These are phyloP conservation scores for Tolypocladium tropicale DNA, from an alignment of 2,329 filamentous ascomycete genomes.

Conservation along the genomic window DNA sequence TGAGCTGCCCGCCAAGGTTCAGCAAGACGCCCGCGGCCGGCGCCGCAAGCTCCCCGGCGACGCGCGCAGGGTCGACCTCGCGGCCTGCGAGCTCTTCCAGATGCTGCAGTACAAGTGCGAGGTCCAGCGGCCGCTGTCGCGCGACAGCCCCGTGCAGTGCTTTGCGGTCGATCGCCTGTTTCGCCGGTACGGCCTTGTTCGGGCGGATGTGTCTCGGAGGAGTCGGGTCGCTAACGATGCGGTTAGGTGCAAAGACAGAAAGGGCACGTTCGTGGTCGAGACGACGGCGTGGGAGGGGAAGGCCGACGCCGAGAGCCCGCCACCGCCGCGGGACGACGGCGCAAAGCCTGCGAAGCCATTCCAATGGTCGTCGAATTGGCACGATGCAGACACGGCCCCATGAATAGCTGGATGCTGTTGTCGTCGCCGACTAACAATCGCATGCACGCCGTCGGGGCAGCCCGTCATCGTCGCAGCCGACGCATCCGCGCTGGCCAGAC, in stretches of 20 bases:
- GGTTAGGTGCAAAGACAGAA: conserved; percentile 46
- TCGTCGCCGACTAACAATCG: neutral
- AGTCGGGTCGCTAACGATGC: neutral
- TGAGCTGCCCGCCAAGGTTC: conserved; percentile 38
- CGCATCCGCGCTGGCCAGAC: neutral
- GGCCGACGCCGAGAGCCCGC: conserved; percentile 6
- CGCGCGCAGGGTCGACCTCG: conserved; percentile 35
- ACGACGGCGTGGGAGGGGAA: conserved; percentile 52
- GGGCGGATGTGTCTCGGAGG: neutral
- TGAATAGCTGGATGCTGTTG: conserved; percentile 4
- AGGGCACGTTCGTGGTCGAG: conserved; percentile 49
- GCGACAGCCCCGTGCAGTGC: conserved; percentile 40
- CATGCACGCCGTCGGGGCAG: neutral
- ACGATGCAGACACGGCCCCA: conserved; percentile 18
- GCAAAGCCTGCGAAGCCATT: conserved; percentile 11
- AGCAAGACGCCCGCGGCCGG: conserved; percentile 35
- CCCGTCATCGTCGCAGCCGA: neutral
- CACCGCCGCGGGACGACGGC: conserved; percentile 7
- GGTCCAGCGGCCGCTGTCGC: conserved; percentile 35
- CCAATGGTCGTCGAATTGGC: conserved; percentile 25
- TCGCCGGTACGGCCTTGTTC: conserved; percentile 36
- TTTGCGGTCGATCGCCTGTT: conserved; percentile 50
- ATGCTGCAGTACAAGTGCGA: conserved; percentile 53
- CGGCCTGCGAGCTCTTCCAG: conserved; percentile 43
- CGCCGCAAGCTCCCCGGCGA: conserved; percentile 38